Conservation (phyloP, 192 early-diverging fungal genomes). For the Backusella circina region DNA sequence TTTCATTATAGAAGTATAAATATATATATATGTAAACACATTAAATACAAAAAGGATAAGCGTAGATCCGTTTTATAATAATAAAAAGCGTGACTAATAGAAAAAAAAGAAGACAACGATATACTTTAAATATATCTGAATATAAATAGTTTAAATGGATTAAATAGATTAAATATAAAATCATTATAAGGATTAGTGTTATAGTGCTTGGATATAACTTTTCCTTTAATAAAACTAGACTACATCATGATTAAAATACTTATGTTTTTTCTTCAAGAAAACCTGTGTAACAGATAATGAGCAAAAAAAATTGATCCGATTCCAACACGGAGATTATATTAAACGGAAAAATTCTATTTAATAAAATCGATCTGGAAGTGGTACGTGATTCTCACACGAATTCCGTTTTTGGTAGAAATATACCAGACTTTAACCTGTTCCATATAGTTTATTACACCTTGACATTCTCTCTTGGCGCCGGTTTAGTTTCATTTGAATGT, state of each 20-base stretch:
- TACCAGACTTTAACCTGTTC: neutral
- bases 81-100: neutral
- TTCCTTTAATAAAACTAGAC: neutral
- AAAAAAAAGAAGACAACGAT: neutral
- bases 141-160: too few species aligned
- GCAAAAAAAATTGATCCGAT: neutral
- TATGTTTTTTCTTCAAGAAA: conserved; percentile 13
- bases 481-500: too few species aligned
- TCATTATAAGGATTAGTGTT: neutral
- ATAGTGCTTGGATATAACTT: neutral
- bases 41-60: neutral
- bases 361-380: neutral
- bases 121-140: too few species aligned
- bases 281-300: neutral
- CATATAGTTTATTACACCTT: neutral
- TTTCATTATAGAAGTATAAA: neutral
- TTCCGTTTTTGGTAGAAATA: neutral
- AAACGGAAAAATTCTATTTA: neutral
- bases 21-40: neutral
- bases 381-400: neutral
- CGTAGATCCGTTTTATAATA: neutral
- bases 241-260: neutral
- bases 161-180: too few species aligned
- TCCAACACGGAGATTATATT: neutral
- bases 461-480: too few species aligned